phyloP scores from a whole-genome alignment of 495 filamentous ascomycete genomes.

The Tuber microsphaerosporum region DNA sequence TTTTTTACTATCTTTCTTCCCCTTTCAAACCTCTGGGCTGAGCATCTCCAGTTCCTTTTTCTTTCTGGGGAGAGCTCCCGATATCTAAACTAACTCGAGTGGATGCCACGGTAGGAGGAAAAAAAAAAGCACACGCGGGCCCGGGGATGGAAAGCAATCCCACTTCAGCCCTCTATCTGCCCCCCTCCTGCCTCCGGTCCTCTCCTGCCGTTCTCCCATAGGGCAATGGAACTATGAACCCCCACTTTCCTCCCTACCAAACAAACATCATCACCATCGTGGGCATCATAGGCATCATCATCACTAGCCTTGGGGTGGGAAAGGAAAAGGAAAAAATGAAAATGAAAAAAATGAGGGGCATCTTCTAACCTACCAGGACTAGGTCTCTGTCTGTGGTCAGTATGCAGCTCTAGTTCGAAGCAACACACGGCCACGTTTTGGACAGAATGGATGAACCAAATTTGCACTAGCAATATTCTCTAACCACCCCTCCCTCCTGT shows the following conservation, averaged over 20 bases:
- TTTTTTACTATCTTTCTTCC: conserved; percentile 1
- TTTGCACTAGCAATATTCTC: not conserved
- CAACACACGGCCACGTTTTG: not conserved
- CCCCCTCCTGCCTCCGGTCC: not conserved
- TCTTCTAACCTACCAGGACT: not conserved
- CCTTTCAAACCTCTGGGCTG: not conserved
- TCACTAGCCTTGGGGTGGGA: not conserved
- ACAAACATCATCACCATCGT: conserved; percentile 2
- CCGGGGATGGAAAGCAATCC: not conserved
- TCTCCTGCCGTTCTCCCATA: not conserved
- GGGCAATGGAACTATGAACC: not conserved
- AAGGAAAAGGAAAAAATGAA: not conserved
- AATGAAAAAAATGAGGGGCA: not conserved
- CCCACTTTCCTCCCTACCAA: not conserved
- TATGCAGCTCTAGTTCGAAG: not conserved
- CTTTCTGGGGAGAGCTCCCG: not conserved
- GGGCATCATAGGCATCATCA: conserved; percentile 5
- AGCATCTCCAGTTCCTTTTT: conserved; percentile 5
- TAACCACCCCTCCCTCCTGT: not conserved
- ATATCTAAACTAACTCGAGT: conserved; percentile 2
- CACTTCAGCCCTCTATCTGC: not conserved
- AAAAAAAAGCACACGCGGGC: not conserved
- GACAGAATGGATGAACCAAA: not conserved
- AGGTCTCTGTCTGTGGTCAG: not conserved
- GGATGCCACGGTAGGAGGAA: not conserved